phyloP scores from a whole-genome alignment of 805 yeast species.

The Candida oleophila region DNA sequence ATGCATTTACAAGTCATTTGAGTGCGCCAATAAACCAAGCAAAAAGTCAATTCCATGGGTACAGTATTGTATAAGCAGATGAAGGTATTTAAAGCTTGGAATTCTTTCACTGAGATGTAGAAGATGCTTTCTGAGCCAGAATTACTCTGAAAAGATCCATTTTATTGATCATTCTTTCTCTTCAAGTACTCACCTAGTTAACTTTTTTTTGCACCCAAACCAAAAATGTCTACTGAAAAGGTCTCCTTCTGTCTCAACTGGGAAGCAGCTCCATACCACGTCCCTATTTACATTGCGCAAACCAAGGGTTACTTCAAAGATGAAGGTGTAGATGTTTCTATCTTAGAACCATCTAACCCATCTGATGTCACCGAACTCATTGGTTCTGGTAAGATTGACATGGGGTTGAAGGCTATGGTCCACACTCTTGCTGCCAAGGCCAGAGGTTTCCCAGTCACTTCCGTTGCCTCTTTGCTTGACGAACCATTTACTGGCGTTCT shows the following conservation, averaged over 20 bases:
- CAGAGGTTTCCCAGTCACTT: conserved; percentile 55
- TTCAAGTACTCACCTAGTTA: no score
- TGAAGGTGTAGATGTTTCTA: conserved; percentile 49
- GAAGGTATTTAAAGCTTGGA: neutral
- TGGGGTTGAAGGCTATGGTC: conserved; percentile 62
- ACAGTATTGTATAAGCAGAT: no score
- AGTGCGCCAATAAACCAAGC: neutral
- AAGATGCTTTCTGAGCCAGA: no score
- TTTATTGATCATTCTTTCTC: no score
- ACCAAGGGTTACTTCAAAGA: conserved; percentile 50
- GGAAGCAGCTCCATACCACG: conserved; percentile 57
- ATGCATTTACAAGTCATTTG: conserved; percentile 3
- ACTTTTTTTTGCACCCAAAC: conserved; percentile 4
- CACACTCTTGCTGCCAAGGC: conserved; percentile 61
- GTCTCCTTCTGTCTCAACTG: conserved; percentile 53
- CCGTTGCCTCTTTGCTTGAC: conserved; percentile 53
- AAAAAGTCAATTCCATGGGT: neutral
- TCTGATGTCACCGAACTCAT: conserved; percentile 57
- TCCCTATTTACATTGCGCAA: conserved; percentile 51
- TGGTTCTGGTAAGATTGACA: conserved; percentile 56
- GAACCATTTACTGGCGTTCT: conserved; percentile 59
- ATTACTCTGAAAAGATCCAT: no score
- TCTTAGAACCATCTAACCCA: conserved; percentile 56
- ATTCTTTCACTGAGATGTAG: neutral
- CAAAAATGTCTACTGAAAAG: conserved; percentile 43